Evolutionary conservation across 352 stramenopile species (phyloP).

Genomic region (Globisporangium megalacanthum): DNA sequence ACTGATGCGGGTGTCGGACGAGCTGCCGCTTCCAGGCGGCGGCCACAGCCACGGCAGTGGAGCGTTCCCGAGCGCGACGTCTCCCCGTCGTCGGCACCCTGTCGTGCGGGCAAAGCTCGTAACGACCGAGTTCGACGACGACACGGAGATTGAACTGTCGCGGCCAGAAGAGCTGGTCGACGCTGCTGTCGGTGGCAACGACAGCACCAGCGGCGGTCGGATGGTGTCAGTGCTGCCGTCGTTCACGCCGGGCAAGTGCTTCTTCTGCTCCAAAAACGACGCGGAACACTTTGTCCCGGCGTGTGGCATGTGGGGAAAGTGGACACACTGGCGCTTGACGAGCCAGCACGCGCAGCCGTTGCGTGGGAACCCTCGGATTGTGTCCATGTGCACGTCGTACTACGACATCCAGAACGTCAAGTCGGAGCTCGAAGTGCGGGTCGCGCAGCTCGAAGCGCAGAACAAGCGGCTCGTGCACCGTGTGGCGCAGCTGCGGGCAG

Average conservation of each 20-base stretch:
- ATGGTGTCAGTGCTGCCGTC: conserved; percentile 78
- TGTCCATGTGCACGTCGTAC: conserved; percentile 82
- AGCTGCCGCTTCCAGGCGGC: background rate
- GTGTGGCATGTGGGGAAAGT: conserved; percentile 82
- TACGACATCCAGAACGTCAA: conserved; percentile 79
- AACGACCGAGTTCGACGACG: conserved; percentile 6
- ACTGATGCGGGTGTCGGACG: background rate
- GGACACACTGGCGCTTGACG: conserved; percentile 82
- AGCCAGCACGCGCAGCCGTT: conserved; percentile 39
- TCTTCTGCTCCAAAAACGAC: conserved; percentile 83
- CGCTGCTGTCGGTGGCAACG: background rate
- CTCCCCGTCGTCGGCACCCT: conserved; percentile 7
- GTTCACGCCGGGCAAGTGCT: conserved; percentile 77
- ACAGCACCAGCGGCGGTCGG: conserved; percentile 14
- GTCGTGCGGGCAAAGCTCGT: conserved; percentile 8
- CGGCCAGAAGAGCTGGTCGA: conserved; percentile 5
- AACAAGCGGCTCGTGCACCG: conserved; percentile 24
- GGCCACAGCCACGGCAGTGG: conserved; percentile 6
- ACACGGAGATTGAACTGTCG: conserved; percentile 10
- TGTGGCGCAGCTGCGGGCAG: conserved; percentile 15
- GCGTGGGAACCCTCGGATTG: conserved; percentile 24
- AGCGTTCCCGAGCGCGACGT: conserved; percentile 2
- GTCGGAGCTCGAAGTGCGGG: conserved; percentile 33
- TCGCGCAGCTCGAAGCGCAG: conserved; percentile 26
- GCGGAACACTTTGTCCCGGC: conserved; percentile 74